These are phyloP conservation scores for Xylariaceae sp. DNA, from an alignment of 2,329 filamentous ascomycete genomes.

Conservation along the genomic window DNA sequence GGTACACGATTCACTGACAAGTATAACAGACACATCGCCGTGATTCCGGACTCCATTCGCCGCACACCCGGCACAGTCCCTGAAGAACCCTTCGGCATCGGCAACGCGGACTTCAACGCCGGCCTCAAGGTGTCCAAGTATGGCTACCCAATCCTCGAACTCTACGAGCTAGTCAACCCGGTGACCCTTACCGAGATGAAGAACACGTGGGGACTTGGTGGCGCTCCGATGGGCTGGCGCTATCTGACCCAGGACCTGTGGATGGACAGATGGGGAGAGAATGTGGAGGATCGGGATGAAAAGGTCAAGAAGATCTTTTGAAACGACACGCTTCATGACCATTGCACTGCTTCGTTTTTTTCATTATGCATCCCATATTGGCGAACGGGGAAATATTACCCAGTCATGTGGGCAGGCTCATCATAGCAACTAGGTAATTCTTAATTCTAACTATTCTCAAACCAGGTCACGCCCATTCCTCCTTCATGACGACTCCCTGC, in stretches of 20 bases:
- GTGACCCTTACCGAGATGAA: conserved; percentile 10
- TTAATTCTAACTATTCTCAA: not conserved
- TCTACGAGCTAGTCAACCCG: conserved; percentile 8
- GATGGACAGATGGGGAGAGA: conserved; percentile 5
- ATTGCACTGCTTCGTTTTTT: not conserved
- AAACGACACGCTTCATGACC: not conserved
- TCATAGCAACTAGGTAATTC: not conserved
- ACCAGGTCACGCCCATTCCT: not conserved
- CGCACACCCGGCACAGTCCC: conserved; percentile 3
- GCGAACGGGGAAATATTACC: not conserved
- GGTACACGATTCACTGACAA: not conserved
- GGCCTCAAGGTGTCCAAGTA: conserved; percentile 8
- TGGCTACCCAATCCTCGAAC: conserved; percentile 7
- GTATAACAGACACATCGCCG: conserved; percentile 5
- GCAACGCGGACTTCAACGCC: conserved; percentile 10
- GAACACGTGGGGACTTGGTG: conserved; percentile 6
- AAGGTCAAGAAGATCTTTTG: conserved; percentile 10
- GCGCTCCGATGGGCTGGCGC: conserved; percentile 9
- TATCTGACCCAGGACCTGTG: conserved; percentile 4
- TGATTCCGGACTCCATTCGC: conserved; percentile 5
- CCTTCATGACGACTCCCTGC: conserved; percentile 1
- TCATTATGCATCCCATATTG: not conserved
- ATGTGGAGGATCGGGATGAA: not conserved
- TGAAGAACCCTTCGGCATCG: conserved; percentile 2
- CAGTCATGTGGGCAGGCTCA: not conserved